Base-by-base conservation (phyloP, 306 rosid species). In the Begonia peltatifolia region DNA sequence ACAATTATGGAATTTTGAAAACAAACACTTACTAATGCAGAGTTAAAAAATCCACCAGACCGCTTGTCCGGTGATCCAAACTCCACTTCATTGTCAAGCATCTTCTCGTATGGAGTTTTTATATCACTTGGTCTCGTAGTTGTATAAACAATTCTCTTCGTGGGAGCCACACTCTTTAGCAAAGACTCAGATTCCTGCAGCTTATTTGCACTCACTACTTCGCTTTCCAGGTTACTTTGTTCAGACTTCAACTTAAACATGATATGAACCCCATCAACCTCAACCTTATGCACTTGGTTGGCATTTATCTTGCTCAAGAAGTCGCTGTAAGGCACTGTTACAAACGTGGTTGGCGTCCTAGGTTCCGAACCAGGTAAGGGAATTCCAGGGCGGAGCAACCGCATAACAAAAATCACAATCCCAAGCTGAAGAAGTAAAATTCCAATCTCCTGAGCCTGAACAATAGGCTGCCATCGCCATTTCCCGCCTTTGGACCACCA, bases 71-170 rank as follows among this genome's bases (percentile, higher is more conserved):
- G 96, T 0, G 99, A 86, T 38, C 95, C 92, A 18, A 90, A 90
- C 82, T 80, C 96, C 59, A 90, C 96, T 50, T 80, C 84, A 81
- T 90, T 90, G 50, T 86, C 99, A 63, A 90, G 68, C 95, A 90
- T 90, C 74, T 77, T 90, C 66, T 83, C 94, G 46, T 90, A 90
- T 0, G 99, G 99, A 9, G 99, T 73, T 56, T 82, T 90, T 42
- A 86, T 86, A 76, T 90, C 99, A 61, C 61, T 79, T 0, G 99
- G 99, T 72, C 99, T 81, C 0, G 94, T 90, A 10, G 99, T 90
- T 2, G 94, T 86, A 62, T 86, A 86, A 56, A 90, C 76, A 54
- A 83, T 73, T 71, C 87, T 78, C 81, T 75, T 90, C 0, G 95
- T 79, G 1, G 93, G 93, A 42, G 78, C 65, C 49, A 79, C 96